A percentile compares a stretch with the other conserved stretches of the same genome.
phyloP scores from a whole-genome alignment of 352 stramenopile genomes.

The Thraustochytrium sp. region DNA sequence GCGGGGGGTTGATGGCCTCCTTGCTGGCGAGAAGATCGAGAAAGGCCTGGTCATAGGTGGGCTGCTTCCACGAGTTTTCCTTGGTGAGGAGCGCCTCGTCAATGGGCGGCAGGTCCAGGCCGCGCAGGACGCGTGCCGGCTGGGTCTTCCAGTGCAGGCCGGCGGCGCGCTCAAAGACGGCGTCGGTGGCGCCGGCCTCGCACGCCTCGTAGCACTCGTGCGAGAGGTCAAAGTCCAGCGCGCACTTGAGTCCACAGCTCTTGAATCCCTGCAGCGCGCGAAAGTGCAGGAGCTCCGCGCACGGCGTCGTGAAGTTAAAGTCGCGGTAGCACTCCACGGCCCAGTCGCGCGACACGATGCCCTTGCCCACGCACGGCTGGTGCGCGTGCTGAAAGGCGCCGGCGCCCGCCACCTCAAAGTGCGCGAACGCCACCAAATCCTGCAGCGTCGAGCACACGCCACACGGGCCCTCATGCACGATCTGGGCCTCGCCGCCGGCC shows the following conservation, averaged over 20 bases:
- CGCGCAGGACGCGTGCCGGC: not conserved
- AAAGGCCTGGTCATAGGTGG: conserved; percentile 9
- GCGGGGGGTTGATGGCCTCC: not conserved
- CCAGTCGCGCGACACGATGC: not conserved
- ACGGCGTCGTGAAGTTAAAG: not conserved
- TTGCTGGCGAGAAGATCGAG: conserved; percentile 2
- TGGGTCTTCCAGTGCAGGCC: not conserved
- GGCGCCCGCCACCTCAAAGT: not conserved
- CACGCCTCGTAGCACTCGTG: conserved; percentile 9
- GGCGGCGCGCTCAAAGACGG: not conserved
- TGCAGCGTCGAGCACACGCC: conserved; percentile 22
- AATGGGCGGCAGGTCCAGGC: not conserved
- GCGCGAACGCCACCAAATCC: not conserved
- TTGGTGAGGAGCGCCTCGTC: not conserved
- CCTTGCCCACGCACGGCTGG: not conserved
- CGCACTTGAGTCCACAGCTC: not conserved
- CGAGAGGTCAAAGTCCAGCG: not conserved
- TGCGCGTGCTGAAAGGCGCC: not conserved
- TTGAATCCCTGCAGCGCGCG: not conserved
- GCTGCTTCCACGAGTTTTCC: not conserved
- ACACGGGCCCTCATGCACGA: not conserved
- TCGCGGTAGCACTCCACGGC: conserved; percentile 1
- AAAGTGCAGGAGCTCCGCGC: not conserved
- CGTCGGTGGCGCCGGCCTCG: not conserved
- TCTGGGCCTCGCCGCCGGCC: not conserved